These are phyloP conservation scores for Calonectria pseudoturangicola DNA, from an alignment of 2,329 filamentous ascomycete genomes.

Conservation along the genomic window DNA sequence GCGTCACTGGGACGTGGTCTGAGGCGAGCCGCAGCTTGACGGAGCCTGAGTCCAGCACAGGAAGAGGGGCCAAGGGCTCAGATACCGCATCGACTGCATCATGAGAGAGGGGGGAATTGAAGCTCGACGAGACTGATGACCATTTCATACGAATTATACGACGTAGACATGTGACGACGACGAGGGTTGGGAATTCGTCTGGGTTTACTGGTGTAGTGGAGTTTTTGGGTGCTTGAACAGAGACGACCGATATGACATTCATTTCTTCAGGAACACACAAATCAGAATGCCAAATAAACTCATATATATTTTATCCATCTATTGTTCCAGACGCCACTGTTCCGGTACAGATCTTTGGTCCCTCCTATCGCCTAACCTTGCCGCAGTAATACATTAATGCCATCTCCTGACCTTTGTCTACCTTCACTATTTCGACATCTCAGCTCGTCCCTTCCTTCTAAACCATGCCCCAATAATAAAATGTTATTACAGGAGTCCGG, in stretches of 20 bases:
- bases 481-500: slow-evolving; percentile 79
- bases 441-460: slow-evolving; percentile 1
- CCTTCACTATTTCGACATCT: neutral
- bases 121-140: neutral
- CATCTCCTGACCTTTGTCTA: neutral
- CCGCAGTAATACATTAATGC: neutral
- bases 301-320: slow-evolving; percentile 9
- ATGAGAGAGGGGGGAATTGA: slow-evolving; percentile 40
- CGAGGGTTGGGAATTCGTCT: slow-evolving; percentile 7
- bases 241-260: slow-evolving; percentile 9
- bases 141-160: slow-evolving; percentile 17
- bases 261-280: slow-evolving; percentile 3
- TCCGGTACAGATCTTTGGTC: neutral
- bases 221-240: neutral
- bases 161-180: slow-evolving; percentile 25
- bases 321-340: neutral
- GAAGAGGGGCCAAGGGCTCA: slow-evolving; percentile 59
- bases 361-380: neutral
- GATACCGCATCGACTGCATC: slow-evolving; percentile 62
- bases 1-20: slow-evolving; percentile 56
- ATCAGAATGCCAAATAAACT: slow-evolving; percentile 29
- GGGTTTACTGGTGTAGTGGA: slow-evolving; percentile 24
- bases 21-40: slow-evolving; percentile 62
- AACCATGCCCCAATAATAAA: neutral
- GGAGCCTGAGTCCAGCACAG: slow-evolving; percentile 61